Conservation (phyloP, 164 flowering plant species). For the Annona cherimola region DNA sequence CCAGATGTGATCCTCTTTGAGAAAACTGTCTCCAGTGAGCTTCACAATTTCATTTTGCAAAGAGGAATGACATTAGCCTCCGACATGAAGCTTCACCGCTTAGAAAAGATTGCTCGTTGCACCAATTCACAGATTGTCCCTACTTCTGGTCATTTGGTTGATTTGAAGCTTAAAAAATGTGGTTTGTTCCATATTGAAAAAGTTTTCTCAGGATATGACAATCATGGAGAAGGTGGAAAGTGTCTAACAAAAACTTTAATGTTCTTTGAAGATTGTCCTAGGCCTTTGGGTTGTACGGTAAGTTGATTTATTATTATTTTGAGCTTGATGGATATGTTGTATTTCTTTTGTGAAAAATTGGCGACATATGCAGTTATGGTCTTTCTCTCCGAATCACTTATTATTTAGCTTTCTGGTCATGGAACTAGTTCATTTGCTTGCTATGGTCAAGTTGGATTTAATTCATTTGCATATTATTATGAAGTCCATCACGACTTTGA, state of each 20-base stretch:
- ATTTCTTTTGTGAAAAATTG: background rate
- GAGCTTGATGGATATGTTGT: background rate
- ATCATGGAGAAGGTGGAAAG: constrained; percentile 57
- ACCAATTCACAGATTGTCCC: constrained; percentile 72
- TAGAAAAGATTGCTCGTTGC: constrained; percentile 77
- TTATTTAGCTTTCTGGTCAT: too few species aligned
- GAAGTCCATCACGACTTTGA: background rate
- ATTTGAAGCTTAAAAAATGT: constrained; percentile 67
- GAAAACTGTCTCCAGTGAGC: constrained; percentile 76
- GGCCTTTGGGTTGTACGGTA: constrained; percentile 84
- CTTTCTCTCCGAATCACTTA: background rate
- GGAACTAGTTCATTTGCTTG: too few species aligned
- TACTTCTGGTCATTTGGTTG: constrained; percentile 38
- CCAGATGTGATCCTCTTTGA: constrained; percentile 91
- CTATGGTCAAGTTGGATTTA: too few species aligned
- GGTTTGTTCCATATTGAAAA: constrained; percentile 67
- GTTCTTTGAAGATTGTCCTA: constrained; percentile 90
- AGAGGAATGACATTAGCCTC: constrained; percentile 78
- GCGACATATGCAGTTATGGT: background rate
- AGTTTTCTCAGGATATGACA: constrained; percentile 63
- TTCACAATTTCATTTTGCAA: constrained; percentile 63
- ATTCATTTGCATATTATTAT: background rate
- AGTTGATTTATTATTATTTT: constrained; percentile 23
- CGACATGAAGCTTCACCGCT: constrained; percentile 93
- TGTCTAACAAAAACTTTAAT: constrained; percentile 65